Conservation (phyloP, 768 basidiomycete genomes). For the Pisolithus orientalis region DNA sequence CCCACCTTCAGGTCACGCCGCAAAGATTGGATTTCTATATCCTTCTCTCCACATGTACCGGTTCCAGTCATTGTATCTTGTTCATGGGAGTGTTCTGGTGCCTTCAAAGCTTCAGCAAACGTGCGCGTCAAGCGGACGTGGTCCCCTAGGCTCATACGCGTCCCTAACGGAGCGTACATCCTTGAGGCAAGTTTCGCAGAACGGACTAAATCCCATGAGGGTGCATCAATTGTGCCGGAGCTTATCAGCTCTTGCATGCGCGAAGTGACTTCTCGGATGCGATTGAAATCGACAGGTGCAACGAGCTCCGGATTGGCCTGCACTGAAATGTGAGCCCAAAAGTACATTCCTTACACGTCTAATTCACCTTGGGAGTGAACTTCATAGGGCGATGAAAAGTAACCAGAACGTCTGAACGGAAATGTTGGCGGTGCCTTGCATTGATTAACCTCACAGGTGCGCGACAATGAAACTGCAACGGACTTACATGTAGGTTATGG, state of each 20-base stretch:
- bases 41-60: constrained; percentile 19
- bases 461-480: neutral
- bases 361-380: constrained; percentile 54
- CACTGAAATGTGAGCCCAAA: neutral
- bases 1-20: constrained; percentile 57
- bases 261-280: constrained; percentile 56
- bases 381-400: constrained; percentile 69
- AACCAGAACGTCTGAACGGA: constrained; percentile 82
- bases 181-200: constrained; percentile 70
- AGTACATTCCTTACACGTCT: neutral
- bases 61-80: constrained; percentile 15
- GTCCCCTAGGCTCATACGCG: constrained; percentile 78
- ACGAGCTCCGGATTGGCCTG: constrained; percentile 70
- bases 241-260: constrained; percentile 65
- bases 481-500: constrained; percentile 73
- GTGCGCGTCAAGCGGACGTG: constrained; percentile 69
- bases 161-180: constrained; percentile 86
- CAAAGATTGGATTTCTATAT: constrained; percentile 29
- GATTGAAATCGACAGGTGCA: constrained; percentile 54
- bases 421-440: constrained; percentile 75
- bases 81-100: constrained; percentile 25
- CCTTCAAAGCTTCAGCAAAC: constrained; percentile 74
- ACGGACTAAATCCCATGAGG: constrained; percentile 75
- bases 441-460: neutral
- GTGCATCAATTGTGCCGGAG: constrained; percentile 75